Evolutionary conservation across 768 basidiomycete species (phyloP), one percentile per base, ranked within the genome.

Genomic region (Coprinopsis cinerea): DNA sequence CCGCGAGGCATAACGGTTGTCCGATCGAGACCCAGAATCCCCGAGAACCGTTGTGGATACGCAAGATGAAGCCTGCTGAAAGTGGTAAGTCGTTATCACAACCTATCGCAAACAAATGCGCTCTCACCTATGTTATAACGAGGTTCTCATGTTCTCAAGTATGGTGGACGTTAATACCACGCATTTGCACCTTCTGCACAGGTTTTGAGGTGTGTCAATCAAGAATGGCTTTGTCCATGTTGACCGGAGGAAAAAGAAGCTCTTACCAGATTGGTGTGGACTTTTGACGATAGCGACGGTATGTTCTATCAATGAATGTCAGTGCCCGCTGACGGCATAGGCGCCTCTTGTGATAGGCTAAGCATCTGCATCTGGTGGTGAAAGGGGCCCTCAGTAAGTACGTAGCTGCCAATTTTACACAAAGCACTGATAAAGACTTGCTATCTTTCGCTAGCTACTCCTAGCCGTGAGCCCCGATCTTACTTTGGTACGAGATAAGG

Each of bases 31-130:
- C 13, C 44, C 17, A 26, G 41, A 23, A 43, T 28, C 44, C 28
- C 25, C 27, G 20, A 18, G 44, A 45, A 45, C 32, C 44, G 27
- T 30, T 13, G 27, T 9, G 13, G 30, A 34, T 34, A 9, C 41
- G 11, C 41, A 25, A 22, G 23, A 45, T 32, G 44, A 45, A 45
- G 44, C n/a, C 10, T 18, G 18, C 44, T 32, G 5, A 20, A 45
- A 28, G 28, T 11, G 28, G 44, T 32, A 45, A 45, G 44, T 45
- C 25, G 27, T 45, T 45, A 45, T 45, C 44, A 45, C 32, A 27
- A 3, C 44, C 44, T 45, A 45, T 45, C 44, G 28, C 13, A 45
- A 45, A 17, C 18, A 6, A 4, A 28, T 45, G n/a, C 44, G 22
- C 11, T 32, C n/a, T 18, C n/a, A n/a, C n/a, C n/a, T n/a, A n/a